Evolutionary conservation across 1,284 basidiomycete species (phyloP), one percentile per base, ranked within the genome.

Genomic region (Inonotus obliquus): DNA sequence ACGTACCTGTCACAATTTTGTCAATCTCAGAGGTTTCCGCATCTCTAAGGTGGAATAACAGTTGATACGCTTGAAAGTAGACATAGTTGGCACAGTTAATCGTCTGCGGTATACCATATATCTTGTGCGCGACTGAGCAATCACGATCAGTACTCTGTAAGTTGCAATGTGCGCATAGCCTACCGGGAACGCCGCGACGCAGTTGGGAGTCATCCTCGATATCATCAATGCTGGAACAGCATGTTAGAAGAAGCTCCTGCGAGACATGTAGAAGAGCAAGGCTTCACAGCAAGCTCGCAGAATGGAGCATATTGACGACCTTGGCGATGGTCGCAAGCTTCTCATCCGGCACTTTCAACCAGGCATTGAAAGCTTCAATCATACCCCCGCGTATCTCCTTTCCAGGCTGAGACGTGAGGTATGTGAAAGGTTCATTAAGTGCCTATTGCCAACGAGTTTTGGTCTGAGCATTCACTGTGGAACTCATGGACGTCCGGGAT

Each of bases 51-150:
- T 79, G 75, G 55, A 90, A 84, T 0, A 92, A 79, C 67, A 92
- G 88, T 67, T 90, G 82, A 73, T 90, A 94, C 0, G 91, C 93
- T 32, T 91, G 81, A 70, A 98, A 98, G 73, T 97, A 98, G 47
- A 95, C 93, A 68, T 98, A 98, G 73, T 98, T 98, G 1, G 96
- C 96, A 0, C 92, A 89, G 72, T 99, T 99, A 77, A 99, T 96
- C 0, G 96, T 98, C 72, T 98, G 96, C 0, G 96, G 94, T 1
- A 97, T 77, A 1, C 96, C 96, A 69, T 96, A 99, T 65, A 98
- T 94, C 76, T 91, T 93, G 76, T 99, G 96, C 0, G 94, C 87
- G 14, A 96, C 95, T 84, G 54, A 2, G 32, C n/a, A n/a, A 0
- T 23, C 17, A 10, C 27, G 2, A 14, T 48, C 19, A 57, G 29